Evolutionary conservation across 2,329 filamentous ascomycete species (phyloP).

Genomic region (Beauveria australis): DNA sequence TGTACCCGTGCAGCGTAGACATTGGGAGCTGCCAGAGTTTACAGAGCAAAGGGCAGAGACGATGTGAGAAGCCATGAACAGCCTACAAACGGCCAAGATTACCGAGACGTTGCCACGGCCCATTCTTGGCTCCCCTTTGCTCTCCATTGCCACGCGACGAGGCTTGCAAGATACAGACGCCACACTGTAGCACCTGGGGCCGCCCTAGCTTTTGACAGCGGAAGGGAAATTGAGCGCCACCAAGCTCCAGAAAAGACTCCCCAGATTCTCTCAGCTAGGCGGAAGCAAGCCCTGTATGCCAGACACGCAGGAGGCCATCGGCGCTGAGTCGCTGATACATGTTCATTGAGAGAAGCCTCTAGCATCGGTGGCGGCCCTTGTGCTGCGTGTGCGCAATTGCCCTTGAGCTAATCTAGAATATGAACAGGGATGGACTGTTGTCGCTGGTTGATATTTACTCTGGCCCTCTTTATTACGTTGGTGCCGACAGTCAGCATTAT

Average conservation of each 20-base stretch:
- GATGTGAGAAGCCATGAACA: neutral
- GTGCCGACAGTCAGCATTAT: too few relatives aligned
- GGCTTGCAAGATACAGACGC: constrained; percentile 10
- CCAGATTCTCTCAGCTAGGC: constrained; percentile 4
- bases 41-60: neutral
- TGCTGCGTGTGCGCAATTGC: too few relatives aligned
- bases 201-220: constrained; percentile 4
- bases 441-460: too few relatives aligned
- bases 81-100: neutral
- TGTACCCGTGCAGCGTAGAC: neutral
- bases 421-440: too few relatives aligned
- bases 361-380: too few relatives aligned
- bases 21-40: neutral
- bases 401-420: too few relatives aligned
- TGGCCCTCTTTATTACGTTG: too few relatives aligned
- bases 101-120: constrained; percentile 9
- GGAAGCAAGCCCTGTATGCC: constrained; percentile 1
- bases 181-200: constrained; percentile 6
- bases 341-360: too few relatives aligned
- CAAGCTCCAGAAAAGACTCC: neutral
- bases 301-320: constrained; percentile 1
- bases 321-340: too few relatives aligned
- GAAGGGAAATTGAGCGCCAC: neutral
- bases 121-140: constrained; percentile 3
- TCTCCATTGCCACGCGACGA: constrained; percentile 11